A percentile compares a stretch with the other conserved stretches of the same genome.
Conservation (phyloP, 805 yeast species). For the Ogataea naganishii region DNA sequence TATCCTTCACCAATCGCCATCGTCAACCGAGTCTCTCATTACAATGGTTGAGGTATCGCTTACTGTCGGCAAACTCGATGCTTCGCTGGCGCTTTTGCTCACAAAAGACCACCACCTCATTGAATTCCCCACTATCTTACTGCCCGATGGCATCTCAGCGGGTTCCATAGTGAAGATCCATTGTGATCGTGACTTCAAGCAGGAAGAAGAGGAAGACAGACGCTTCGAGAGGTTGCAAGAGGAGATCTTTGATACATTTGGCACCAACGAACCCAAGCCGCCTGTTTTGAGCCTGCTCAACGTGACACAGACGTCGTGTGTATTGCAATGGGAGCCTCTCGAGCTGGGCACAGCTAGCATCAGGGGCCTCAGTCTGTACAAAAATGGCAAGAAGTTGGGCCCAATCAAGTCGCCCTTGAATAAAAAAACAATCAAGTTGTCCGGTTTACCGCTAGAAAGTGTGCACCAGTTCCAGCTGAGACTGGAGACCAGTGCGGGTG, state of each 20-base stretch:
- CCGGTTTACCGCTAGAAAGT: constrained; percentile 86
- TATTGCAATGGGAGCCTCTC: constrained; percentile 87
- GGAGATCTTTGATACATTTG: constrained; percentile 64
- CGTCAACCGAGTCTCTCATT: no score
- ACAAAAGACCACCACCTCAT: constrained; percentile 87
- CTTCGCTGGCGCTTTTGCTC: constrained; percentile 82
- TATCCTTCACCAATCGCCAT: no score
- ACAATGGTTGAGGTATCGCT: constrained; percentile 81
- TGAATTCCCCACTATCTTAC: constrained; percentile 90
- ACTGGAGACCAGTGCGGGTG: constrained; percentile 88
- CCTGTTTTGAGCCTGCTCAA: constrained; percentile 68
- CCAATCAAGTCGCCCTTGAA: constrained; percentile 75
- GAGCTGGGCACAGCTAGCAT: constrained; percentile 76
- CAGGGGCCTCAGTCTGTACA: constrained; percentile 67
- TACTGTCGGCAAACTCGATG: constrained; percentile 93
- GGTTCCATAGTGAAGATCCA: constrained; percentile 85
- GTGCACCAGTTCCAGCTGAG: constrained; percentile 71
- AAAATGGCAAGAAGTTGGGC: constrained; percentile 67
- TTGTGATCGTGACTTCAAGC: constrained; percentile 67
- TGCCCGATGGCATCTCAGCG: constrained; percentile 85
- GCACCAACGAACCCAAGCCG: constrained; percentile 56
- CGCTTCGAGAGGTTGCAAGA: constrained; percentile 62
- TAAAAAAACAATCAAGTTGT: constrained; percentile 74
- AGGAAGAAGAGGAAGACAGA: constrained; percentile 51
- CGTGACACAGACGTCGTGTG: constrained; percentile 91